These are phyloP conservation scores for Boletales sp. DNA, from an alignment of 768 basidiomycete genomes.

Conservation along the genomic window DNA sequence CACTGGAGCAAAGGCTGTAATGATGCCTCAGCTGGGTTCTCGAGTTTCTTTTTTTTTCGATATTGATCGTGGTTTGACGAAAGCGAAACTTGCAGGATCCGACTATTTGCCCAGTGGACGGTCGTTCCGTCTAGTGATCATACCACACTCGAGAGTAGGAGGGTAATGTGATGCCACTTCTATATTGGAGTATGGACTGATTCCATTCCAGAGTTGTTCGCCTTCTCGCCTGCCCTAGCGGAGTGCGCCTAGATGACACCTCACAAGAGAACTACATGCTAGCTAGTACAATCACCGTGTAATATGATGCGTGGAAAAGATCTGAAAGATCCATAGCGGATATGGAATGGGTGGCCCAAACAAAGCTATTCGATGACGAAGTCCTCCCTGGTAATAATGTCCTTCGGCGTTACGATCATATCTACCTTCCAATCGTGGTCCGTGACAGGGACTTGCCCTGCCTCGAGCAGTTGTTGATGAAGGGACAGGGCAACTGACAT, in stretches of 20 bases:
- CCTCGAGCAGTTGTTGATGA: constrained; percentile 57
- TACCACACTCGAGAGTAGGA: constrained; percentile 36
- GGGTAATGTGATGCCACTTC: constrained; percentile 35
- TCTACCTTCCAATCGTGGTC: constrained; percentile 65
- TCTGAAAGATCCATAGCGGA: constrained; percentile 21
- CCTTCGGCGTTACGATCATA: constrained; percentile 50
- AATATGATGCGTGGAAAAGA: constrained; percentile 5
- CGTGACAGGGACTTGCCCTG: constrained; percentile 48
- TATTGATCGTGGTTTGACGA: constrained; percentile 4
- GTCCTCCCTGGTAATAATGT: constrained; percentile 25
- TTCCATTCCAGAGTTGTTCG: constrained; percentile 34
- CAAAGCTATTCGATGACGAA: constrained; percentile 19
- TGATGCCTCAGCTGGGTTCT: constrained; percentile 65
- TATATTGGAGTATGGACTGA: constrained; percentile 9
- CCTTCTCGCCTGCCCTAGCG: constrained; percentile 36
- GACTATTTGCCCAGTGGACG: constrained; percentile 42
- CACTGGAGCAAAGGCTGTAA: constrained; percentile 55
- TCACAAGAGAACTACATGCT: constrained; percentile 24
- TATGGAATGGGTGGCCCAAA: constrained; percentile 17
- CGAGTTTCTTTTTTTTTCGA: constrained; percentile 6
- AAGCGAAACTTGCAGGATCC: constrained; percentile 20
- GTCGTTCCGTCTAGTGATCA: constrained; percentile 42
- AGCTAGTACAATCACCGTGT: constrained; percentile 24
- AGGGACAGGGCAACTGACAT: constrained; percentile 61
- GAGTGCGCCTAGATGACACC: constrained; percentile 9